These are phyloP conservation scores for Aspergillus alliaceus DNA, from an alignment of 2,329 filamentous ascomycete genomes.

Conservation along the genomic window DNA sequence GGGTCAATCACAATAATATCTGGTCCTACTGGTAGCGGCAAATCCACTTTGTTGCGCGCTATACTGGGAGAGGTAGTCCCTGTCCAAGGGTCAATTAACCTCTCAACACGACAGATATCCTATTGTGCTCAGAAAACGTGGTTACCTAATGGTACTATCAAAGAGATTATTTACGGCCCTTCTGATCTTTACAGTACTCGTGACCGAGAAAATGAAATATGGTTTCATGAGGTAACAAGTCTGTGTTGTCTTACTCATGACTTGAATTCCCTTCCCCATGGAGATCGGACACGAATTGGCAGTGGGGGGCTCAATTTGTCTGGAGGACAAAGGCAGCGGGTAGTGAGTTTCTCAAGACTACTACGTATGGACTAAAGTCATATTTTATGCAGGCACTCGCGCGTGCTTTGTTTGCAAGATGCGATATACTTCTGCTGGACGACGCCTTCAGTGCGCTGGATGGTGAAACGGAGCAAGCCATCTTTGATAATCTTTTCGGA, in stretches of 20 bases:
- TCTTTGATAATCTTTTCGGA: background rate
- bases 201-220: background rate
- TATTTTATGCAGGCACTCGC: constrained; percentile 8
- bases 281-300: background rate
- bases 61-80: constrained; percentile 3
- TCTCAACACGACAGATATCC: background rate
- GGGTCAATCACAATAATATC: background rate
- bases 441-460: constrained; percentile 1
- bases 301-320: background rate
- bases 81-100: background rate
- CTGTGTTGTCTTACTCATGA: background rate
- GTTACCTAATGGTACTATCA: constrained; percentile 1
- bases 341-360: background rate
- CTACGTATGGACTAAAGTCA: no score
- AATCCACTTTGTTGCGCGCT: constrained; percentile 2
- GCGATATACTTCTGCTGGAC: background rate
- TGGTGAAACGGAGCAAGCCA: background rate
- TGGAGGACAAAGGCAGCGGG: constrained; percentile 1
- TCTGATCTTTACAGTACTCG: no score
- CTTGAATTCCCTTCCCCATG: background rate
- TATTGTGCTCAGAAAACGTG: constrained; percentile 1
- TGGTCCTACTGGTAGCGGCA: constrained; percentile 9
- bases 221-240: background rate
- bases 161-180: background rate
- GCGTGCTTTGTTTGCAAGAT: background rate